Percentiles rank a stretch among this genome's conserved stretches.
Evolutionary conservation across 371 early-diverging fungal genomes (phyloP).

Genomic region (Coemansia sp.): DNA sequence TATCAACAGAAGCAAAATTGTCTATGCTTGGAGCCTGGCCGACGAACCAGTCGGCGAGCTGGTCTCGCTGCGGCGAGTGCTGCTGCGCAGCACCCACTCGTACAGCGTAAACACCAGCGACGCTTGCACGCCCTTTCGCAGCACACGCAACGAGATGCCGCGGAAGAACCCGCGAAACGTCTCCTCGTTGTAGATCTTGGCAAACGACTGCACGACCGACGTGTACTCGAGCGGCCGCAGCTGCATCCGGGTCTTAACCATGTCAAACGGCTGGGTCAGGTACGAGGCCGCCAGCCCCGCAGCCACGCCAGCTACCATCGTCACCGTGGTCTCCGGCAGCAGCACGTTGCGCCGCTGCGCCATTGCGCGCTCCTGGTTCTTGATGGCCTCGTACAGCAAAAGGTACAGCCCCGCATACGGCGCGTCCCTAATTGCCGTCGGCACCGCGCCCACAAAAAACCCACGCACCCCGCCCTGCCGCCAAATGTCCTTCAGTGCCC

Average conservation of each 20-base stretch:
- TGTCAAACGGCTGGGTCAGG: constrained; percentile 91
- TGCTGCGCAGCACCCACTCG: constrained; percentile 59
- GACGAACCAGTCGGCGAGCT: constrained; percentile 3
- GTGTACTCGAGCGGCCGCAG: constrained; percentile 74
- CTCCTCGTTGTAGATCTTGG: constrained; percentile 62
- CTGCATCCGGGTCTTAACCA: constrained; percentile 93
- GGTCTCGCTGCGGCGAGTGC: background rate
- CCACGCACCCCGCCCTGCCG: constrained; percentile 52
- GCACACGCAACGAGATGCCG: constrained; percentile 80
- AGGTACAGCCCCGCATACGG: constrained; percentile 96
- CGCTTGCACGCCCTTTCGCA: constrained; percentile 85
- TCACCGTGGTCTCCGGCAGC: constrained; percentile 37
- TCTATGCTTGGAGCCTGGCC: constrained; percentile 14
- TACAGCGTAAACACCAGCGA: constrained; percentile 94
- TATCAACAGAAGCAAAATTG: background rate
- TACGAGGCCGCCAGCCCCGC: constrained; percentile 74
- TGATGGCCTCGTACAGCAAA: constrained; percentile 82
- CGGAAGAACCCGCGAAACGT: constrained; percentile 70
- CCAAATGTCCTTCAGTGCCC: constrained; percentile 36
- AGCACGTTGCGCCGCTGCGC: constrained; percentile 30
- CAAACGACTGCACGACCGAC: constrained; percentile 62
- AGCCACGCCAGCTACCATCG: constrained; percentile 63
- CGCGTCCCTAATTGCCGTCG: constrained; percentile 91
- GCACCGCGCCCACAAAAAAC: constrained; percentile 87
- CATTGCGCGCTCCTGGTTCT: constrained; percentile 54